Evolutionary conservation across 164 flowering plant species (phyloP).

Genomic region (Santalum album): DNA sequence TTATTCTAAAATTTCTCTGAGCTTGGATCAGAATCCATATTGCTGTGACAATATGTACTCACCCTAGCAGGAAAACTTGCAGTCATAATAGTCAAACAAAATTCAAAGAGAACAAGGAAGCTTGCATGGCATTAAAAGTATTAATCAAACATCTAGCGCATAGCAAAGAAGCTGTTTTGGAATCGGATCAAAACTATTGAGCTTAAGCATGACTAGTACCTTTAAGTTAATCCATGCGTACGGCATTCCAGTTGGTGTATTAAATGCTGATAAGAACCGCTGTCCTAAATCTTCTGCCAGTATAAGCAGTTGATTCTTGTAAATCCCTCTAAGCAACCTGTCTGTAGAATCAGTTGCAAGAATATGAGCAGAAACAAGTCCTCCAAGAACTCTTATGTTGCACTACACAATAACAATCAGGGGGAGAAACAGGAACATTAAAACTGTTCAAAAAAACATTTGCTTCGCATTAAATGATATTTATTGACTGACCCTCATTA

Average conservation of each 20-base stretch:
- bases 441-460: constrained; percentile 10
- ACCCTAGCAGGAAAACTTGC: too few species aligned
- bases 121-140: too few species aligned
- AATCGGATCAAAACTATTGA: neutral
- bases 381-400: constrained; percentile 99
- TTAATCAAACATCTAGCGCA: too few species aligned
- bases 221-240: constrained; percentile 97
- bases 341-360: constrained; percentile 92
- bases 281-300: constrained; percentile 84
- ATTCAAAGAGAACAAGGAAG: too few species aligned
- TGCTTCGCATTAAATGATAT: neutral
- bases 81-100: too few species aligned
- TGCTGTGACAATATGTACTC: too few species aligned
- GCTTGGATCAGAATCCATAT: too few species aligned
- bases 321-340: constrained; percentile 61
- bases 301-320: constrained; percentile 65
- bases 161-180: too few species aligned
- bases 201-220: constrained; percentile 35
- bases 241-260: constrained; percentile 93
- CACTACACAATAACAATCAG: constrained; percentile 55
- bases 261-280: constrained; percentile 80
- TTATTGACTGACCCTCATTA: neutral
- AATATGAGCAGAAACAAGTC: constrained; percentile 98
- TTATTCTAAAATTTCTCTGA: too few species aligned
- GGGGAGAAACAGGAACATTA: constrained; percentile 18